Conservation (phyloP, 495 filamentous ascomycete species). For the Ascobolus immersus region DNA sequence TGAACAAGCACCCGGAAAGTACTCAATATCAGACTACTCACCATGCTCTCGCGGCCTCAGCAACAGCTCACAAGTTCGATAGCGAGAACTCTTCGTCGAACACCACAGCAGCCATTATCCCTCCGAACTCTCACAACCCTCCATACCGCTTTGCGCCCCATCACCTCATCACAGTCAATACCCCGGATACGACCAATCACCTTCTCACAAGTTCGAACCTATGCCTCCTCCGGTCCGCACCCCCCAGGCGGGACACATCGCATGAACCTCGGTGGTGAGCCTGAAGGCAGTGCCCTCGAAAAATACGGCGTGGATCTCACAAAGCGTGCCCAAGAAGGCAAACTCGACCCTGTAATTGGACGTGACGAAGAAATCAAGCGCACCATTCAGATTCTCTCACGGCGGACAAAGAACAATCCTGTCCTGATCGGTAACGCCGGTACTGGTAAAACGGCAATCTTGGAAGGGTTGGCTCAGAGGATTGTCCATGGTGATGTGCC, state of each 20-base stretch:
- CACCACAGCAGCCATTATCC: background rate
- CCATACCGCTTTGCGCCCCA: too few species aligned
- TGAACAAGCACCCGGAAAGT: too few species aligned
- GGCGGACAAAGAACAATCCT: slow-evolving; percentile 90
- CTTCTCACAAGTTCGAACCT: background rate
- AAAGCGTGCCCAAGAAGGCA: slow-evolving; percentile 58
- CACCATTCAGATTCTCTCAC: slow-evolving; percentile 78
- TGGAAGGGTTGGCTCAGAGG: slow-evolving; percentile 75
- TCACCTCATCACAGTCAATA: too few species aligned
- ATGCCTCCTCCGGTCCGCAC: slow-evolving; percentile 30
- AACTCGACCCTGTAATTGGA: slow-evolving; percentile 88
- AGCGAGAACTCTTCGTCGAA: background rate
- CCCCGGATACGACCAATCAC: too few species aligned
- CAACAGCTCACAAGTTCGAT: background rate
- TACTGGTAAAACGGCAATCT: slow-evolving; percentile 83
- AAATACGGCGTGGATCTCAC: slow-evolving; percentile 82
- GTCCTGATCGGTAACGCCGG: slow-evolving; percentile 80
- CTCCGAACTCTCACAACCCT: too few species aligned
- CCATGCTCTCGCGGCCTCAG: background rate
- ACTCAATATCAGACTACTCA: too few species aligned
- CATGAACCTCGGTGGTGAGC: slow-evolving; percentile 50
- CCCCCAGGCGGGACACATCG: slow-evolving; percentile 78
- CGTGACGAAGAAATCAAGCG: slow-evolving; percentile 74
- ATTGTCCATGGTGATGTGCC: slow-evolving; percentile 86
- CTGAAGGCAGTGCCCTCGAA: slow-evolving; percentile 66